Evolutionary conservation across 202 grass and related monocot genomes (phyloP), one percentile per base, ranked within the genome.

Genomic region (Alloteropsis angusta): DNA sequence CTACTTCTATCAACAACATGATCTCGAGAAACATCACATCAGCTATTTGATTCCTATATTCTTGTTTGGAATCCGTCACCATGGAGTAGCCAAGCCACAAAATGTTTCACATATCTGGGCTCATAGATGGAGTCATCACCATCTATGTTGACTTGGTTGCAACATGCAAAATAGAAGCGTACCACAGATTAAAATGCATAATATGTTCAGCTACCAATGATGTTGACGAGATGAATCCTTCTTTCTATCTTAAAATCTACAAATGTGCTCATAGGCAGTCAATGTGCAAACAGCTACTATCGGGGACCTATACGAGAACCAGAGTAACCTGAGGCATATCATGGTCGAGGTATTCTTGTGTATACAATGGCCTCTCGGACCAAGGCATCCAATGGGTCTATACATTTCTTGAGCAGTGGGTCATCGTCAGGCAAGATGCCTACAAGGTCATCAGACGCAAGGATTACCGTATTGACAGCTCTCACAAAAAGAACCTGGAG

Each of bases 401-500:
- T 81, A 75, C 89, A 97, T 79, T 78, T 92, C 65, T 84, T 80
- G 16, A 92, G 77, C 25, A 92, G 89, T 10, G 87, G 91, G 1
- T 94, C 87, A 56, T 97, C 91, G 30, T 79, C 71, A 66, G 89
- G 91, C 43, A 97, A 80, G n/a, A 97, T 89, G 61, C 77, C 78
- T 30, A 79, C 38, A 60, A 94, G 76, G 62, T 90, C 83, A 64
- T 90, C 84, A 14, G 94, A 94, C 45, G 89, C 91, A 72, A 94
- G 87, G 56, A 94, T 71, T 57, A 97, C 71, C 57, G 35, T 75
- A 70, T 86, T 90, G 54, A 77, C 87, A 85, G 91, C 94, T 88
- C 79, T 85, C 70, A 93, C 87, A 17, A 94, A 78, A 80, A 97
- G 85, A 94, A 94, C 55, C 63, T 92, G 85, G 76, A 97, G 86